These are phyloP conservation scores for Globisporangium ultimum DNA, from an alignment of 352 stramenopile genomes.

Conservation along the genomic window DNA sequence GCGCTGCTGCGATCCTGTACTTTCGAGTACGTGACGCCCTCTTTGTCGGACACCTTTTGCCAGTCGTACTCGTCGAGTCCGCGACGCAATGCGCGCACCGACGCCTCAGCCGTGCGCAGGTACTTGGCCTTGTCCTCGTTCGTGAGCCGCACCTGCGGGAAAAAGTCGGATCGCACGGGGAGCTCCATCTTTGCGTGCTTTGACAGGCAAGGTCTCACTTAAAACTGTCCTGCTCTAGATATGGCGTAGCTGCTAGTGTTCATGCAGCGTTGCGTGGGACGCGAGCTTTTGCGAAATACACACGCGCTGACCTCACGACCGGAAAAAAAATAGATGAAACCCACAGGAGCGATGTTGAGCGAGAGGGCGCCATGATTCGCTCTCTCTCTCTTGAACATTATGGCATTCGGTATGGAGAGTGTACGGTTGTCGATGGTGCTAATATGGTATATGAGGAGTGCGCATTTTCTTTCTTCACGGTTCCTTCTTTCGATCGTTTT, in stretches of 20 bases:
- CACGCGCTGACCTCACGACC: not conserved
- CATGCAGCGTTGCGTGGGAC: not conserved
- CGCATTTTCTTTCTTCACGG: no score
- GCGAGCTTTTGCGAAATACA: slow-evolving; percentile 5
- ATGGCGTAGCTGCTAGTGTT: not conserved
- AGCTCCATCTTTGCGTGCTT: slow-evolving; percentile 48
- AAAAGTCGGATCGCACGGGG: slow-evolving; percentile 67
- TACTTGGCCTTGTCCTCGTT: slow-evolving; percentile 45
- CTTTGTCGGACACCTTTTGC: slow-evolving; percentile 50
- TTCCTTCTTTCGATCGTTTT: no score
- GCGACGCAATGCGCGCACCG: slow-evolving; percentile 34
- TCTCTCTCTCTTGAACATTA: no score
- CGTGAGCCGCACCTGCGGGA: slow-evolving; percentile 51
- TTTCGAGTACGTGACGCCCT: slow-evolving; percentile 62
- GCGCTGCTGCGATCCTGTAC: slow-evolving; percentile 18
- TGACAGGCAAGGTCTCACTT: not conserved
- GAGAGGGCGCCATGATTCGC: no score
- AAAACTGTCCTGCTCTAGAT: not conserved
- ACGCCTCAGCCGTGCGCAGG: slow-evolving; percentile 34
- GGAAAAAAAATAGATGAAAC: not conserved
- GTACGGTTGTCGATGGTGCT: no score
- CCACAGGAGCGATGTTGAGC: not conserved
- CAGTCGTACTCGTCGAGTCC: slow-evolving; percentile 49
- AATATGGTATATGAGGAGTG: no score
- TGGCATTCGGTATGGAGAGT: no score